Base-by-base conservation (phyloP, 2,329 filamentous ascomycete genomes). In the Hypoxylon sp. region DNA sequence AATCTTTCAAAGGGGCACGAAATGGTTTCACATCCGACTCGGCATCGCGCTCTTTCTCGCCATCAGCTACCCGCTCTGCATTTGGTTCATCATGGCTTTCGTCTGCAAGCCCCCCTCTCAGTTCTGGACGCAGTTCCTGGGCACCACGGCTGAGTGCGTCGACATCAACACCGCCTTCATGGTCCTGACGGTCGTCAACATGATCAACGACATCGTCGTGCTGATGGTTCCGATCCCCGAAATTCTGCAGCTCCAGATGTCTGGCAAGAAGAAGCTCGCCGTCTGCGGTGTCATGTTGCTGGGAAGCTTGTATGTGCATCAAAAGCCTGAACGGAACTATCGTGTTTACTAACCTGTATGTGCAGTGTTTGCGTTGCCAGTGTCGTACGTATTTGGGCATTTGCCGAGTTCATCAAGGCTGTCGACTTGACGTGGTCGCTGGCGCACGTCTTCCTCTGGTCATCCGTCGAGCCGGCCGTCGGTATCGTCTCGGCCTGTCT, bases 401-500 rank as follows among this genome's bases (percentile, higher is more conserved):
- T 72, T 27, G 58, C 57, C 46, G 48, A 53, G 40, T 66, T 70
- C 43, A 65, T 63, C 13, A 24, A 64, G 3, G 52, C 60, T 41
- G 18, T 43, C 3, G 67, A 73, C 46, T 20, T 73, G 11, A 69
- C 69, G 3, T 74, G 69, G 68, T 64, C 63, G 13, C 63, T 70
- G 42, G 67, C 64, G 35, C 58, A 68, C 17, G 67, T 69, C 17
- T 73, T 73, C 55, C 64, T 72, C 6, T 72, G 73, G 67, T 74
- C 72, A 6, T 70, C 66, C 29, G 62, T 74, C 23, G 73, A 75
- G 55, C 68, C 72, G 7, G 70, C 68, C 17, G 66, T 73, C 9
- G 74, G 71, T n/a, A 73, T 76, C 47, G 65, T 76, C 9, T 73
- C 70, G 23, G 73, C 72, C 11, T 75, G 73, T 45, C 67, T 76